phyloP scores from a whole-genome alignment of 192 early-diverging fungal genomes.

The Coemansia sp. region DNA sequence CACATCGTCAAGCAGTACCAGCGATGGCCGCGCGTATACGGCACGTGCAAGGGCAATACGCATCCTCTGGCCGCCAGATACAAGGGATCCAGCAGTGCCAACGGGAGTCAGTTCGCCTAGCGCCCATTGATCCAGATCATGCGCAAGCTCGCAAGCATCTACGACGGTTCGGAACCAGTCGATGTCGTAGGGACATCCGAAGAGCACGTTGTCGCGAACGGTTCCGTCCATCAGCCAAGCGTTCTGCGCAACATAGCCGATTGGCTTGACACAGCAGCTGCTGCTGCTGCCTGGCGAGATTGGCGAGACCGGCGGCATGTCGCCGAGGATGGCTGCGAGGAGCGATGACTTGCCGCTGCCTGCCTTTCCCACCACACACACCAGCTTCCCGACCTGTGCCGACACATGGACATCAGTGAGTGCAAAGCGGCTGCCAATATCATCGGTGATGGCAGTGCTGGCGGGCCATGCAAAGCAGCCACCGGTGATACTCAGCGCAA shows the following conservation, averaged over 20 bases:
- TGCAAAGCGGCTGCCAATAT: slow-evolving; percentile 25
- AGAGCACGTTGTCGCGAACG: slow-evolving; percentile 50
- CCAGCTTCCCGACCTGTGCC: slow-evolving; percentile 61
- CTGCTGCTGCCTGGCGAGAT: not conserved
- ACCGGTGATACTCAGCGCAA: too few species aligned
- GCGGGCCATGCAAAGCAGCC: not conserved
- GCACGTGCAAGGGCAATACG: slow-evolving; percentile 69
- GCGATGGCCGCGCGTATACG: slow-evolving; percentile 65
- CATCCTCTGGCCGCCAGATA: slow-evolving; percentile 67
- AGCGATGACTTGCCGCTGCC: slow-evolving; percentile 86
- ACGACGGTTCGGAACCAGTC: slow-evolving; percentile 24
- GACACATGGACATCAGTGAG: slow-evolving; percentile 58
- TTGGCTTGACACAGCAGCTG: not conserved
- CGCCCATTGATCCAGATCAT: slow-evolving; percentile 25
- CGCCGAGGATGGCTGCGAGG: slow-evolving; percentile 74
- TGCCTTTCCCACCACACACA: slow-evolving; percentile 76
- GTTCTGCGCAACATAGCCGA: slow-evolving; percentile 25
- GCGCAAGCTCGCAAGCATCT: slow-evolving; percentile 23
- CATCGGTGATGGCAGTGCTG: too few species aligned
- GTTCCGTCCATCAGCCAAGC: slow-evolving; percentile 53
- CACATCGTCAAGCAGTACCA: slow-evolving; percentile 69
- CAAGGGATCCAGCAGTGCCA: slow-evolving; percentile 57
- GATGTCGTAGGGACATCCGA: slow-evolving; percentile 32
- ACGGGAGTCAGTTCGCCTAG: slow-evolving; percentile 56
- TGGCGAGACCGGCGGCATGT: slow-evolving; percentile 58